phyloP scores from a whole-genome alignment of 169 alveolate genomes.

The Cryptosporidium andersoni region DNA sequence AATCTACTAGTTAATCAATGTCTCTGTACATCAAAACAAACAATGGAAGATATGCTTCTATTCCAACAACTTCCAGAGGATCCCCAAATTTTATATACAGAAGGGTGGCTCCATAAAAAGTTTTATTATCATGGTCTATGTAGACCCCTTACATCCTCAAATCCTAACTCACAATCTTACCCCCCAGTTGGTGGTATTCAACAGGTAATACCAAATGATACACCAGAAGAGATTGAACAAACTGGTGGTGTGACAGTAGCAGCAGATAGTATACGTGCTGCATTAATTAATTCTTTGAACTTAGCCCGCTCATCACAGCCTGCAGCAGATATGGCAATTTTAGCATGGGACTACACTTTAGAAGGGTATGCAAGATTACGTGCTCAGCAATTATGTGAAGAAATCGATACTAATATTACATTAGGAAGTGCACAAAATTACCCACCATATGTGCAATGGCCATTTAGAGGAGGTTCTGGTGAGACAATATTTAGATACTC shows the following conservation, averaged over 20 bases:
- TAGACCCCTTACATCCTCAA: conserved; percentile 15
- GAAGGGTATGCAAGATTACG: conserved; percentile 64
- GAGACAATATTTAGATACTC: conserved; percentile 26
- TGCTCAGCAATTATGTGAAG: conserved; percentile 53
- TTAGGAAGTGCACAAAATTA: conserved; percentile 35
- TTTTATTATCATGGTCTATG: conserved; percentile 51
- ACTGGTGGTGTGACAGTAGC: conserved; percentile 11
- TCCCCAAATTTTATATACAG: conserved; percentile 67
- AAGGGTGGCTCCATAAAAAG: conserved; percentile 65
- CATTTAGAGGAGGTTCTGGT: conserved; percentile 69
- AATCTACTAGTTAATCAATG: conserved; percentile 48
- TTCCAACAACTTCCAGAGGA: conserved; percentile 61
- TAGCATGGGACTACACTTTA: conserved; percentile 40
- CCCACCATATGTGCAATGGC: conserved; percentile 69
- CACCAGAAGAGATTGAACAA: neutral
- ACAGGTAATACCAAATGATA: neutral
- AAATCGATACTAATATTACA: conserved; percentile 13
- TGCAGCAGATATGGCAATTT: conserved; percentile 71
- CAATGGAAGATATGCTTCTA: conserved; percentile 44
- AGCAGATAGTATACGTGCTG: conserved; percentile 43
- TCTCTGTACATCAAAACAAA: conserved; percentile 60
- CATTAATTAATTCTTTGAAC: conserved; percentile 21
- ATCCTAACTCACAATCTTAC: conserved; percentile 15
- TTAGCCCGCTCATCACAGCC: conserved; percentile 50
- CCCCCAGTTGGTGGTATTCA: conserved; percentile 42